Evolutionary conservation across 2,329 filamentous ascomycete species (phyloP).

Genomic region (Paecilomyces formosus): DNA sequence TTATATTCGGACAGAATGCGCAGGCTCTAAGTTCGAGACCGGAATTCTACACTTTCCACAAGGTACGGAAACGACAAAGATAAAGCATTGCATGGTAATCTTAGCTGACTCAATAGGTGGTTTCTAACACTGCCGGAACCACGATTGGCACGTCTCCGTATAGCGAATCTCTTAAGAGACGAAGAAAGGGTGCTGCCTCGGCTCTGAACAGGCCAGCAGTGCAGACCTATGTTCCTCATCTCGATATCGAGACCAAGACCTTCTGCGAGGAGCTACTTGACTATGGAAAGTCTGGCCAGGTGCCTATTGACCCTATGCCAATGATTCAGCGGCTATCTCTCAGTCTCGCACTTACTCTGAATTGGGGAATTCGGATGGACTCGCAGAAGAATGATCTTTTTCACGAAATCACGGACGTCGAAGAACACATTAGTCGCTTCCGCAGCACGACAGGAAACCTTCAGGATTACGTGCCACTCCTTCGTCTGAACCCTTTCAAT

Average conservation of each 20-base stretch:
- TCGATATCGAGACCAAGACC: conserved; percentile 56
- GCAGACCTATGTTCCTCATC: conserved; percentile 53
- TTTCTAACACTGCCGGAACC: conserved; percentile 58
- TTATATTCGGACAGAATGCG: conserved; percentile 46
- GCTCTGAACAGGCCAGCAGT: conserved; percentile 60
- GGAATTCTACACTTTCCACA: conserved; percentile 54
- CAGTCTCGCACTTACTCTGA: conserved; percentile 56
- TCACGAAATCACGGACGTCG: conserved; percentile 55
- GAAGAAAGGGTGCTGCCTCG: conserved; percentile 58
- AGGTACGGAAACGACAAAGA: conserved; percentile 28
- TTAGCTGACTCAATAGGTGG: conserved; percentile 36
- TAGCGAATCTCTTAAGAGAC: conserved; percentile 56
- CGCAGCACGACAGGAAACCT: conserved; percentile 54
- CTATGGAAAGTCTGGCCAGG: conserved; percentile 49
- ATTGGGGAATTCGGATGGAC: conserved; percentile 57
- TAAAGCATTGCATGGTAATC: background rate
- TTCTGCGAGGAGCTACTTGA: conserved; percentile 55
- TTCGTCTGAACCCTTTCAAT: conserved; percentile 55
- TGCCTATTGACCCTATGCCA: conserved; percentile 56
- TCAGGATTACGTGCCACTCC: conserved; percentile 54
- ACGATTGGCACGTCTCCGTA: conserved; percentile 63
- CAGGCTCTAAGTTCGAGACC: conserved; percentile 50
- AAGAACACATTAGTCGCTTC: conserved; percentile 54
- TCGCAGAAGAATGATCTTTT: conserved; percentile 55
- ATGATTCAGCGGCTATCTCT: conserved; percentile 60